Evolutionary conservation across 2,329 filamentous ascomycete genomes (phyloP).

Genomic region (Orbilia quercus): DNA sequence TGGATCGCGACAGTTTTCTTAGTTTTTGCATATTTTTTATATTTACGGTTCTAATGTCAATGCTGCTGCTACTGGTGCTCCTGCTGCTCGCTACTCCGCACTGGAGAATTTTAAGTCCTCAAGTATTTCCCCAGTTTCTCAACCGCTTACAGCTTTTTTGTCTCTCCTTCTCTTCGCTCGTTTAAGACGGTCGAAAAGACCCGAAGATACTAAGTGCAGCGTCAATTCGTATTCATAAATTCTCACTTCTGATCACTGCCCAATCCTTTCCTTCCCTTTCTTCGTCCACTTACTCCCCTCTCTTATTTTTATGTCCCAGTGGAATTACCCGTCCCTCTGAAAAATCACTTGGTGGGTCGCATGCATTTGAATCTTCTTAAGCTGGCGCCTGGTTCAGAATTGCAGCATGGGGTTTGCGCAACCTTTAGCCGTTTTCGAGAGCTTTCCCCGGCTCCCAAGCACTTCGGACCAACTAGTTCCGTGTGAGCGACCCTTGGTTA

Average conservation of each 20-base stretch:
- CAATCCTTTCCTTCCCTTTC: conserved; percentile 22
- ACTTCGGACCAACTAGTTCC: conserved; percentile 56
- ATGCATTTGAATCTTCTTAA: conserved; percentile 19
- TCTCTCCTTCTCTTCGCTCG: conserved; percentile 19
- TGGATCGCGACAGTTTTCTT: conserved; percentile 14
- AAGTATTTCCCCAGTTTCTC: conserved; percentile 27
- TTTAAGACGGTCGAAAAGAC: too few species aligned
- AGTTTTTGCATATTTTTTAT: conserved; percentile 19
- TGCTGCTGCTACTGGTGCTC: too few species aligned
- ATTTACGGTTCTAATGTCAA: conserved; percentile 44
- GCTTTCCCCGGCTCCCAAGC: conserved; percentile 41
- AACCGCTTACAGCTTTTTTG: conserved; percentile 3
- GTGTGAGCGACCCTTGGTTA: conserved; percentile 33
- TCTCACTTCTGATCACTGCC: conserved; percentile 20
- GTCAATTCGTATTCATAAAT: conserved; percentile 13
- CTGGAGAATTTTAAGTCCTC: background rate
- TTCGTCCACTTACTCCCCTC: too few species aligned
- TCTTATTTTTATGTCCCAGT: conserved; percentile 23
- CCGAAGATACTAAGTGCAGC: conserved; percentile 12
- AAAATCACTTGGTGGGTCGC: conserved; percentile 39
- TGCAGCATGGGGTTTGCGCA: conserved; percentile 41
- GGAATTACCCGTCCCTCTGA: conserved; percentile 3
- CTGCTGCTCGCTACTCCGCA: too few species aligned
- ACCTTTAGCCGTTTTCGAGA: conserved; percentile 55
- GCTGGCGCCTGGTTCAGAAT: conserved; percentile 13